phyloP scores from a whole-genome alignment of 1,284 basidiomycete genomes.

The Rhizoctonia solani region DNA sequence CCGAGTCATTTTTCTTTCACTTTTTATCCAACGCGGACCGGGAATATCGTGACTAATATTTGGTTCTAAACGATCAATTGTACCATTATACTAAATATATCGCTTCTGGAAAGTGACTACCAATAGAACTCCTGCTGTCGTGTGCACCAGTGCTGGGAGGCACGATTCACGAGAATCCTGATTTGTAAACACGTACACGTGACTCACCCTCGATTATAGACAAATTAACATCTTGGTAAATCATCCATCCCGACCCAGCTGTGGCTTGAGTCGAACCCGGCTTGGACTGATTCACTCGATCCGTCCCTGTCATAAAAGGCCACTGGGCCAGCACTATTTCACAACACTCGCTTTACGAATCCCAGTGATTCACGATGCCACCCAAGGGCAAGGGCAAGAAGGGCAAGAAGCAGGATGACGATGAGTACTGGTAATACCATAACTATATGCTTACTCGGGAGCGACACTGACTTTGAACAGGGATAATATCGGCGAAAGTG shows the following conservation, averaged over 20 bases:
- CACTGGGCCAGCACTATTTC: background rate
- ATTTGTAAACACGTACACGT: no score
- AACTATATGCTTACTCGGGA: conserved; percentile 7
- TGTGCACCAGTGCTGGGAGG: background rate
- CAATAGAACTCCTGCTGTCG: background rate
- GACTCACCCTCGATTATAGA: background rate
- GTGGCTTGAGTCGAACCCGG: background rate
- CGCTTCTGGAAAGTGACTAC: background rate
- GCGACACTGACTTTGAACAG: conserved; percentile 48
- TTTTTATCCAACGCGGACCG: background rate
- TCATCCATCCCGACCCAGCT: background rate
- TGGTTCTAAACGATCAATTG: background rate
- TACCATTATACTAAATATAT: background rate
- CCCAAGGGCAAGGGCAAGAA: conserved; percentile 87
- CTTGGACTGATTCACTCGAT: background rate
- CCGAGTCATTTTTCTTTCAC: background rate
- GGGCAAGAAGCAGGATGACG: conserved; percentile 74
- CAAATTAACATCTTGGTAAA: conserved; percentile 24
- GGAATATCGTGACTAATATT: background rate
- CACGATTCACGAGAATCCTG: background rate
- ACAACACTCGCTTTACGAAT: background rate
- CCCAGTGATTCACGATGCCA: conserved; percentile 59
- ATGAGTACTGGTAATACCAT: conserved; percentile 73
- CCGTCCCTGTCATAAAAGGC: background rate
- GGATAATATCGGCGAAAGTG: conserved; percentile 69